phyloP scores from a whole-genome alignment of 306 rosid genomes.

The Cucumis melo region DNA sequence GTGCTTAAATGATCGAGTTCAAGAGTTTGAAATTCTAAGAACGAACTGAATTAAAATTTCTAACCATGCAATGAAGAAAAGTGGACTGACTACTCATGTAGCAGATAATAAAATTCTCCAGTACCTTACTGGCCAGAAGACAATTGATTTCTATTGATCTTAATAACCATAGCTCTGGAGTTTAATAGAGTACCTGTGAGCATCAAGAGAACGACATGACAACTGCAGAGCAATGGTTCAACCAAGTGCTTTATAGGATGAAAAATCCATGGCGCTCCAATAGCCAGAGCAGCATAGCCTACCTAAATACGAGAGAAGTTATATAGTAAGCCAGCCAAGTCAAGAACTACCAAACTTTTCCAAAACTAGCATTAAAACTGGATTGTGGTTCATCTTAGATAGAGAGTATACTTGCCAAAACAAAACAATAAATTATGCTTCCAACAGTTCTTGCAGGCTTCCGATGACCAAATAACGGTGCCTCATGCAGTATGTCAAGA shows the following conservation, averaged over 20 bases:
- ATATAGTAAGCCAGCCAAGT: background rate
- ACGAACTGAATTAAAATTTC: background rate
- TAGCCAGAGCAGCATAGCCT: conserved; percentile 58
- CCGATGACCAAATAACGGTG: conserved; percentile 87
- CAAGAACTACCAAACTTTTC: background rate
- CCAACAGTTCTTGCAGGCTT: conserved; percentile 69
- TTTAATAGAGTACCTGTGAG: conserved; percentile 48
- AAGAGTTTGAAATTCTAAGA: background rate
- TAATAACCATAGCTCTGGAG: background rate
- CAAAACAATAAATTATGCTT: conserved; percentile 62
- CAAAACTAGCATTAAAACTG: background rate
- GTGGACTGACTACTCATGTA: background rate
- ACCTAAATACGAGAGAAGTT: conserved; percentile 39
- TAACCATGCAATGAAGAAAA: background rate
- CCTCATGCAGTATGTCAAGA: conserved; percentile 87
- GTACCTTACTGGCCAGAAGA: background rate
- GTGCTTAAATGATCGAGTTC: background rate
- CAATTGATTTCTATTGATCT: background rate
- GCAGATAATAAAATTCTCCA: background rate
- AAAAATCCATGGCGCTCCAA: conserved; percentile 70
- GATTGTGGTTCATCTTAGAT: background rate
- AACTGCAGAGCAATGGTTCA: conserved; percentile 68
- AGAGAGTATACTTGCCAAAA: conserved; percentile 37
- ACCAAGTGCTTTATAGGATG: conserved; percentile 25
- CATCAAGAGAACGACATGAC: conserved; percentile 62